Base-by-base conservation (phyloP, 2,329 filamentous ascomycete species). In the Chrysosporium keratinophilum region DNA sequence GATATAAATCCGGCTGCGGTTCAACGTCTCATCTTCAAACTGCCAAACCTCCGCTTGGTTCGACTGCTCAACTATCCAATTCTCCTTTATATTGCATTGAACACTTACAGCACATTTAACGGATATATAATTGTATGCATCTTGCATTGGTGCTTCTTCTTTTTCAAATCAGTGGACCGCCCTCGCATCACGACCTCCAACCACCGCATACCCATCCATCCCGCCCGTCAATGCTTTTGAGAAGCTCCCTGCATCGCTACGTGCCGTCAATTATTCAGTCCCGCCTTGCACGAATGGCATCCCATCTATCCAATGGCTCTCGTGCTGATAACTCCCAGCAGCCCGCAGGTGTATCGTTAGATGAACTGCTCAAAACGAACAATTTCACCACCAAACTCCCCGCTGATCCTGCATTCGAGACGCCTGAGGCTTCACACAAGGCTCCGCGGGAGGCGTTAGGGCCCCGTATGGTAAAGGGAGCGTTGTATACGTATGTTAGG, bases 401-500 rank as follows among this genome's bases (percentile, higher is more conserved):
- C 2, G 71, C 88, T 7, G 93, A 98, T 65, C 69, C 83, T 10
- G 71, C 79, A 28, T 95, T 87, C 65, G 84, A 88, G 14, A 94
- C 88, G 0, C 89, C 93, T 0, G 78, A 82, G 57, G 78, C 79
- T 56, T 96, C 91, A 0, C 88, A 97, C 69, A 79, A 81, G 61
- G 88, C 88, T 0, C 84, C 88, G 1, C 82, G 91, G 62, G 78
- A 85, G 54, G 74, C 84, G 35, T 83, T 97, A 47, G 78, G 80
- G 0, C 91, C 93, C 14, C 85, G 90, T 47, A 77, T 88, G 67
- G 93, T 98, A 40, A 88, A 84, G 65, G 81, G 83, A 56, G 91
- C 93, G 3, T 72, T 91, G 49, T 98, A 87, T 71, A 95, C 90
- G 7, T 98, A 84, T 76, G 89, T 98, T 17, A 82, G 89, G 3